These are phyloP conservation scores for Aspergillus incahuasiensis DNA, from an alignment of 495 filamentous ascomycete species.

Conservation along the genomic window DNA sequence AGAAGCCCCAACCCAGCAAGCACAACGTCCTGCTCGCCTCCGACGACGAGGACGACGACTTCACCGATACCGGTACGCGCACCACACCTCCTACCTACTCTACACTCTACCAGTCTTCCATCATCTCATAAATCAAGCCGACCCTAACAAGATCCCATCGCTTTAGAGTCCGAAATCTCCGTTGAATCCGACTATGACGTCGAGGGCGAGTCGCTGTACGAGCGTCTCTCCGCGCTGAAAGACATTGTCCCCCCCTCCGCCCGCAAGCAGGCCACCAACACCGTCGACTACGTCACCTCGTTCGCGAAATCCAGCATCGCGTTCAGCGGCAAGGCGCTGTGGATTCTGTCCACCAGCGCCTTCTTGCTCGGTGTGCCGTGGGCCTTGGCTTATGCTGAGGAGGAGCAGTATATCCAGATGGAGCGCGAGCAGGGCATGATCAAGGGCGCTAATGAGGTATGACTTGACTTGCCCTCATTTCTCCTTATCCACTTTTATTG, in stretches of 20 bases:
- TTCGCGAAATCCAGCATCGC: conserved; percentile 58
- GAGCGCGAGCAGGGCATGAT: conserved; percentile 97
- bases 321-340: conserved; percentile 77
- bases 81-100: not conserved
- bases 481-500: conserved; percentile 14
- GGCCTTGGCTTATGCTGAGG: conserved; percentile 87
- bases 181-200: conserved; percentile 40
- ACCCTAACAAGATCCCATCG: no score
- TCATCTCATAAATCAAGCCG: no score
- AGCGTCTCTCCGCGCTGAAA: conserved; percentile 78
- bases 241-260: conserved; percentile 87
- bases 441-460: conserved; percentile 68
- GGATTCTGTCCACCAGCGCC: conserved; percentile 80
- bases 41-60: conserved; percentile 76
- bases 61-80: conserved; percentile 77
- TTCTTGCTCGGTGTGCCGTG: conserved; percentile 89
- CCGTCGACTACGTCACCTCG: conserved; percentile 51
- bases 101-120: not conserved
- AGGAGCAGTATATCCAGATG: conserved; percentile 93
- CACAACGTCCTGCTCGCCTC: conserved; percentile 46
- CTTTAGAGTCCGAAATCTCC: conserved; percentile 54
- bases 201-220: conserved; percentile 61
- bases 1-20: conserved; percentile 61
- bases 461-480: no score
- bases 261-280: conserved; percentile 61